phyloP scores from a whole-genome alignment of 2,329 filamentous ascomycete genomes.

The Grosmannia clavigera region DNA sequence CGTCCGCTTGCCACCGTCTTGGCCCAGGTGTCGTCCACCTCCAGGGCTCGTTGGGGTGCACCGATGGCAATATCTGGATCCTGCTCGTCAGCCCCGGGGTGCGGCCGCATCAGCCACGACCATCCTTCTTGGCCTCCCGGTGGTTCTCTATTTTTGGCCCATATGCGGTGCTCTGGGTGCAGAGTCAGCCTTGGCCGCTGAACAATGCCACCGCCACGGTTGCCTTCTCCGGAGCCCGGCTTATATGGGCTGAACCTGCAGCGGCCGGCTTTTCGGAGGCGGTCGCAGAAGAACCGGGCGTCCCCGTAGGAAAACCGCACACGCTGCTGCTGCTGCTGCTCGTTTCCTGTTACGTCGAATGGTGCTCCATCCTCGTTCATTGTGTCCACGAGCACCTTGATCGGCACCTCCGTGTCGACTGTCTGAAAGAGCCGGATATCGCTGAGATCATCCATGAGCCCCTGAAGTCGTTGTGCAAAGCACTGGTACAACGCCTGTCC shows the following conservation, averaged over 20 bases:
- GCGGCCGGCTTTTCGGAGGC: slow-evolving; percentile 13
- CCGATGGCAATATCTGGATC: slow-evolving; percentile 10
- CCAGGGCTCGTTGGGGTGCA: slow-evolving; percentile 6
- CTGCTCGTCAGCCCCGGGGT: not conserved
- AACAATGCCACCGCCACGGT: slow-evolving; percentile 15
- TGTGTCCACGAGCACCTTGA: slow-evolving; percentile 17
- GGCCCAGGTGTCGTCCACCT: slow-evolving; percentile 11
- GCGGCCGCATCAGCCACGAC: not conserved
- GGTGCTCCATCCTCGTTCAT: slow-evolving; percentile 12
- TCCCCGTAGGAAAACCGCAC: slow-evolving; percentile 18
- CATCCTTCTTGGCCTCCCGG: not conserved
- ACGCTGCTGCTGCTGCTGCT: slow-evolving; percentile 4
- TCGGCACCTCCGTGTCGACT: slow-evolving; percentile 11
- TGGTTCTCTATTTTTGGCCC: not conserved
- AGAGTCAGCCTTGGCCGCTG: slow-evolving; percentile 15
- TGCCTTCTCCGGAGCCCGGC: slow-evolving; percentile 6
- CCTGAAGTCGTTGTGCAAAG: slow-evolving; percentile 21
- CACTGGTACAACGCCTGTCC: slow-evolving; percentile 18
- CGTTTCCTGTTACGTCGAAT: not conserved
- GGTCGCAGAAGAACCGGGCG: slow-evolving; percentile 18
- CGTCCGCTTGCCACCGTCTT: slow-evolving; percentile 5
- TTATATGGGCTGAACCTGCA: slow-evolving; percentile 9
- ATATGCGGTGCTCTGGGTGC: slow-evolving; percentile 20
- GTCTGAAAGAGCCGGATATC: slow-evolving; percentile 15
- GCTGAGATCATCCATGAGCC: slow-evolving; percentile 19